These are phyloP conservation scores for Austroboletus festivus DNA, from an alignment of 768 basidiomycete species.

Conservation along the genomic window DNA sequence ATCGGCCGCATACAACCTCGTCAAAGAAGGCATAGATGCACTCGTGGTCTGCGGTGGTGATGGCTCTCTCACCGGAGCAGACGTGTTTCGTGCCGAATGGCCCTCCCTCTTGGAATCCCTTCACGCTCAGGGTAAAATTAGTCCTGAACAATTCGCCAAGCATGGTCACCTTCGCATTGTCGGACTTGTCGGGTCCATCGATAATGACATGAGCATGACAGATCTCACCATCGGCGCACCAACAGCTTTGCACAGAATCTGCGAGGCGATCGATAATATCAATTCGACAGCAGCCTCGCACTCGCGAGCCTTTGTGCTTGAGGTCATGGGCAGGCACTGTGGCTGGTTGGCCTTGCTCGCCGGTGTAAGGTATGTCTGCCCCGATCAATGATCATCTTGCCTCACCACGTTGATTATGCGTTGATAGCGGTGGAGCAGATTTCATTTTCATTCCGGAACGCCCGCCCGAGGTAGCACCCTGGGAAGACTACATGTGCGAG, in stretches of 20 bases:
- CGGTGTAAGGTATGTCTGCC: conserved; percentile 68
- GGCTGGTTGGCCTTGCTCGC: conserved; percentile 98
- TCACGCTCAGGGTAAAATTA: conserved; percentile 69
- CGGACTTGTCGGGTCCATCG: conserved; percentile 98
- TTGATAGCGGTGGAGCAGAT: conserved; percentile 78
- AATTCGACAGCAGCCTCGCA: conserved; percentile 95
- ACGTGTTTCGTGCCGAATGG: conserved; percentile 93
- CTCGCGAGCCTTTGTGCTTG: conserved; percentile 95
- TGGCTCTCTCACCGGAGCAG: conserved; percentile 94
- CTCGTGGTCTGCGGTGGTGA: conserved; percentile 97
- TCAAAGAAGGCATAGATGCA: conserved; percentile 96
- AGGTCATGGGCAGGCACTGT: conserved; percentile 99
- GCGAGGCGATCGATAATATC: conserved; percentile 97
- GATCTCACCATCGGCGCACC: conserved; percentile 96
- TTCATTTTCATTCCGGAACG: conserved; percentile 97
- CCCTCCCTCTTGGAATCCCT: conserved; percentile 75
- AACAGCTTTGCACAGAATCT: conserved; percentile 93
- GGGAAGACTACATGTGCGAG: conserved; percentile 92
- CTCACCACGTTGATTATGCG: conserved; percentile 8
- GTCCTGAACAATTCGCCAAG: conserved; percentile 61
- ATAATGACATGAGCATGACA: conserved; percentile 99
- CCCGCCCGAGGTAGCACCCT: conserved; percentile 72
- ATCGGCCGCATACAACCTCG: conserved; percentile 85
- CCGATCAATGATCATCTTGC: too few relatives aligned
- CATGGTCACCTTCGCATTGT: conserved; percentile 91